These are phyloP conservation scores for Ganoderma lingzhi DNA, from an alignment of 1,284 basidiomycete genomes.

Conservation along the genomic window DNA sequence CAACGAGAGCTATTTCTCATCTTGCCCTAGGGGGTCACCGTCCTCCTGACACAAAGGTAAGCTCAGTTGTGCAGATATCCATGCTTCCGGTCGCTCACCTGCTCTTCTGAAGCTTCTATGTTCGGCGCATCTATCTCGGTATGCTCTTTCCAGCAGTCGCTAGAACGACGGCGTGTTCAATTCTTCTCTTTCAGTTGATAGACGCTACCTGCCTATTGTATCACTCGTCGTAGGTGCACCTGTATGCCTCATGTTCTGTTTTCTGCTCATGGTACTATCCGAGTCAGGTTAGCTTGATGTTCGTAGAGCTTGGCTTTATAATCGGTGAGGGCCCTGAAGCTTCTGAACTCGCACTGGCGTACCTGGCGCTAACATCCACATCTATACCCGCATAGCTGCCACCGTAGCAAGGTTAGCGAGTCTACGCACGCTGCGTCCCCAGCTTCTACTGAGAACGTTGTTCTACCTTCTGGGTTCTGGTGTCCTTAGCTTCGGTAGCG, in stretches of 20 bases:
- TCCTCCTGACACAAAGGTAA: conserved; percentile 9
- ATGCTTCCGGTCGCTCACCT: neutral
- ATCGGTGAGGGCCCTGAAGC: neutral
- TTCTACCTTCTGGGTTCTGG: neutral
- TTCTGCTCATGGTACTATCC: neutral
- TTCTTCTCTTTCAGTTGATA: neutral
- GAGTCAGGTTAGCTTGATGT: neutral
- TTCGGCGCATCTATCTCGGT: conserved; percentile 5
- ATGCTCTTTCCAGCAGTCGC: neutral
- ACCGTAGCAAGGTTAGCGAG: neutral
- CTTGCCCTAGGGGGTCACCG: neutral
- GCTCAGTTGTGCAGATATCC: neutral
- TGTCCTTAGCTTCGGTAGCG: neutral
- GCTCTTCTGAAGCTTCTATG: conserved; percentile 1
- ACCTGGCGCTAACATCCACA: neutral
- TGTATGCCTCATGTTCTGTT: no score
- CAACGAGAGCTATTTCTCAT: neutral
- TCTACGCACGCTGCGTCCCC: neutral
- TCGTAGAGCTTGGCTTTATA: neutral
- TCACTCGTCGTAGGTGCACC: neutral
- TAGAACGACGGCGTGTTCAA: neutral
- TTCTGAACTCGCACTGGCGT: neutral
- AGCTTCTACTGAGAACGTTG: neutral
- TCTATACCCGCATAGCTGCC: neutral
- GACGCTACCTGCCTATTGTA: neutral